These are phyloP conservation scores for Plasmodium blacklocki DNA, from an alignment of 169 alveolate genomes.

Conservation along the genomic window DNA sequence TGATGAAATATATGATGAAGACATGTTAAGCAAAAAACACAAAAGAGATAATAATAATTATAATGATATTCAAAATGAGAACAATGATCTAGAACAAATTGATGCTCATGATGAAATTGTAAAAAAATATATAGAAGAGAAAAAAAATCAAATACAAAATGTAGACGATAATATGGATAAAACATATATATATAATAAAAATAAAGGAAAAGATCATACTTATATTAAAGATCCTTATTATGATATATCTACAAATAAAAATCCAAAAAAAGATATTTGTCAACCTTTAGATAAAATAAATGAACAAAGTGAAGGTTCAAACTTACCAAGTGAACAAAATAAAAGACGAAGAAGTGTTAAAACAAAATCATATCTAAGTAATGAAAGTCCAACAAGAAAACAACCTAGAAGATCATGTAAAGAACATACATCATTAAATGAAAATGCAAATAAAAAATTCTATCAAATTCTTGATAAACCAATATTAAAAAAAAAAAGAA, in stretches of 20 bases:
- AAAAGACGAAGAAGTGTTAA: constrained; percentile 44
- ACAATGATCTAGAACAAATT: not conserved
- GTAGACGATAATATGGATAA: not conserved
- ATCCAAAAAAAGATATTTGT: constrained; percentile 15
- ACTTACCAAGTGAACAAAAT: not conserved
- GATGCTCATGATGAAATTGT: not conserved
- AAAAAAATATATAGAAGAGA: not conserved
- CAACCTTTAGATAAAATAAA: constrained; percentile 8
- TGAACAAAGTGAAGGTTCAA: not conserved
- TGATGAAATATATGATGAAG: constrained; percentile 25
- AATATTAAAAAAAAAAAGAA: constrained; percentile 31
- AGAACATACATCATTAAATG: constrained; percentile 47
- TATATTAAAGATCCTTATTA: constrained; percentile 13
- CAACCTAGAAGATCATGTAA: constrained; percentile 74
- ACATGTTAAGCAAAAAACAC: constrained; percentile 23
- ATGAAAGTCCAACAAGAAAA: constrained; percentile 65
- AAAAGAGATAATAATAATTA: constrained; percentile 2
- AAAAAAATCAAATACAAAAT: constrained; percentile 7
- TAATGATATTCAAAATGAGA: not conserved
- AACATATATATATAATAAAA: not conserved
- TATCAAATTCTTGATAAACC: constrained; percentile 64
- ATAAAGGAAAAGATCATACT: constrained; percentile 2
- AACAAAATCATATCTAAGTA: constrained; percentile 32
- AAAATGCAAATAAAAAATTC: constrained; percentile 28
- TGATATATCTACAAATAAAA: constrained; percentile 6